Base-by-base conservation (phyloP, 1,284 basidiomycete species). In the Volvariella volvacea region DNA sequence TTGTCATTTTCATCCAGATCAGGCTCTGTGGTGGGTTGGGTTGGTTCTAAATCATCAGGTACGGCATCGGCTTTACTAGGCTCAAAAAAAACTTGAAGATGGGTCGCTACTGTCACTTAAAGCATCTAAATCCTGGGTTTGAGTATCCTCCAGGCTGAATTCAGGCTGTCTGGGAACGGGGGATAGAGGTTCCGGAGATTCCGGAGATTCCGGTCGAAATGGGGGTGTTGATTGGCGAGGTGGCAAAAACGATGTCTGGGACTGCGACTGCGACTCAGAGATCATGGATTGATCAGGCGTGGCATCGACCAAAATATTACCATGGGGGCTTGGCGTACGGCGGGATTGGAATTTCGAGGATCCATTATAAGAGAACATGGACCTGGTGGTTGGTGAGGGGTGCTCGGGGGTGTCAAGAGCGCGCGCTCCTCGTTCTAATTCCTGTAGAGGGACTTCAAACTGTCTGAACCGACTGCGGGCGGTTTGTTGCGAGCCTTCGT, bases 381-480 rank as follows among this genome's bases (percentile, higher is more conserved):
- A 6, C 12, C 12, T 28, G 25, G 25, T 28, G 25, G 12, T 12
- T 28, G 25, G 6, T 28, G 25, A 28, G 6, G 25, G 25, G 25
- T 12, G 25, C 6, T 28, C 12, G 25, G 6, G 25, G 12, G 25
- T 28, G 25, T 28, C 25, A 36, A 15, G 6, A n/a, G 8, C 51
- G 51, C 53, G 20, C 47, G 40, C 25, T 45, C 25, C 21, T 36
- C 25, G 6, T 41, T 66, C 71, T 4, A 83, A 62, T 47, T 80
- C 70, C n/a, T 74, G 74, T 40, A 83, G 58, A 44, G 81, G 80
- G 19, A 76, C 59, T 31, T 72, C 57, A 45, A 85, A 82, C 42
- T 72, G 66, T 50, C 66, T 73, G 19, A 73, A 62, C 44, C 69
- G 64, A 28, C 67, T 68, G 7, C 68, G 70, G 46, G 80, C 73